Conservation (phyloP, 345 rosid genomes). For the Citrus australasica region DNA sequence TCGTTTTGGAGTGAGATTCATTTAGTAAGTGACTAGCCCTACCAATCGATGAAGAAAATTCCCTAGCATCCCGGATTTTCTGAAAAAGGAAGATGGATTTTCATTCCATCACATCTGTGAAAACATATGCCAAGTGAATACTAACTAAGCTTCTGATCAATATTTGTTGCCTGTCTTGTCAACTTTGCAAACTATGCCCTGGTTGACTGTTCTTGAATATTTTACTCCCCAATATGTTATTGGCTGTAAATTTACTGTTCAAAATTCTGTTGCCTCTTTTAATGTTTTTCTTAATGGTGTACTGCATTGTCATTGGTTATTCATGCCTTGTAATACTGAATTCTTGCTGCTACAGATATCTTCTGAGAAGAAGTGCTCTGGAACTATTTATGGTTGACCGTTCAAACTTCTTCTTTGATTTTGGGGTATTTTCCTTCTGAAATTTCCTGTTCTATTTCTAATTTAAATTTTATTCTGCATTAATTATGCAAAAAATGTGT, state of each 20-base stretch:
- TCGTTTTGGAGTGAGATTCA: not conserved
- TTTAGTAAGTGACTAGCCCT: not conserved
- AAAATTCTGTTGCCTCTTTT: not conserved
- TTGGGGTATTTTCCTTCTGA: constrained; percentile 60
- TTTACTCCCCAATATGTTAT: not conserved
- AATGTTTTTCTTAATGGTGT: not conserved
- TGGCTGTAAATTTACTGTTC: not conserved
- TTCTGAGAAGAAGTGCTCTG: constrained; percentile 92
- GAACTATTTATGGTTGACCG: constrained; percentile 97
- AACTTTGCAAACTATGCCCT: not conserved
- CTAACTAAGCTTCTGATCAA: not conserved
- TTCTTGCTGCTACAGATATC: constrained; percentile 53
- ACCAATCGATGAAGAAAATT: not conserved
- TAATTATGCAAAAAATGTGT: constrained; percentile 5
- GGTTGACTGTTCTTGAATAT: not conserved
- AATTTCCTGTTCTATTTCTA: not conserved
- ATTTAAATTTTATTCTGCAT: not conserved
- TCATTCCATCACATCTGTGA: too few species aligned
- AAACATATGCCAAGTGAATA: not conserved
- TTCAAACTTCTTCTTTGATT: constrained; percentile 95
- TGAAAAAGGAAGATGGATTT: not conserved
- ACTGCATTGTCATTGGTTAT: constrained; percentile 11
- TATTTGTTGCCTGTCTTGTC: not conserved
- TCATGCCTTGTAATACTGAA: constrained; percentile 15
- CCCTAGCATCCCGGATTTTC: not conserved